Base-by-base conservation (phyloP, 176 grass and related monocot genomes). In the Musa troglodytarum region DNA sequence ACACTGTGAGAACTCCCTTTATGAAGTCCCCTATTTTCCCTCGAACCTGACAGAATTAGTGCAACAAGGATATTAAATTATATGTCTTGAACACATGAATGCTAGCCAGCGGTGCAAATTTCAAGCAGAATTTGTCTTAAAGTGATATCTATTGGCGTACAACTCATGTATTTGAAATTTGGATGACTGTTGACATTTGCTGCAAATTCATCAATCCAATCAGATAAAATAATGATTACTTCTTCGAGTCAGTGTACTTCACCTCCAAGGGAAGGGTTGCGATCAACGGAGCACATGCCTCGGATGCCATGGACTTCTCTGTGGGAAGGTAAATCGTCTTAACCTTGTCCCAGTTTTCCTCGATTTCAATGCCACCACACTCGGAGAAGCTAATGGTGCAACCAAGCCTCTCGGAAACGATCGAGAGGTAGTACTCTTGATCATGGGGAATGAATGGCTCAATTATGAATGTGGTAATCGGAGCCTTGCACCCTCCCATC, bases 21-120 rank as follows among this genome's bases (percentile, higher is more conserved):
- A 96, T 85, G 74, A 96, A 96, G 54, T 89, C 89, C 59, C 86
- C 93, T 54, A 96, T 90, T 74, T 92, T 96, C 50, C 81, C 89
- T 11, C 89, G 83, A 14, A 91, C 87, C 89, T 96, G 63, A 81
- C 53, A 26, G 2, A 28, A 29, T 26, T 17, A 57, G 57, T 25
- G 53, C 22, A 57, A 74, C 8, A 28, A 56, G 34, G 34, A 43
- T 43, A 43, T 43, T 43, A 43, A 43, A 43, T 4, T 43, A 43
- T 43, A 43, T 43, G 34, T 43, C 34, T 43, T 6, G 3, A 43
- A 43, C 34, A 43, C 6, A 43, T 43, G 34, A 29, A 29, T 29
- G 34, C 34, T 43, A 43, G 4, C 34, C 4, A 43, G 34, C 6
- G 34, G 34, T 43, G 34, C 34, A 43, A 43, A 43, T 43, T 43